Conservation (phyloP, 176 grass and related monocot genomes). For the Rhynchospora pubera region DNA sequence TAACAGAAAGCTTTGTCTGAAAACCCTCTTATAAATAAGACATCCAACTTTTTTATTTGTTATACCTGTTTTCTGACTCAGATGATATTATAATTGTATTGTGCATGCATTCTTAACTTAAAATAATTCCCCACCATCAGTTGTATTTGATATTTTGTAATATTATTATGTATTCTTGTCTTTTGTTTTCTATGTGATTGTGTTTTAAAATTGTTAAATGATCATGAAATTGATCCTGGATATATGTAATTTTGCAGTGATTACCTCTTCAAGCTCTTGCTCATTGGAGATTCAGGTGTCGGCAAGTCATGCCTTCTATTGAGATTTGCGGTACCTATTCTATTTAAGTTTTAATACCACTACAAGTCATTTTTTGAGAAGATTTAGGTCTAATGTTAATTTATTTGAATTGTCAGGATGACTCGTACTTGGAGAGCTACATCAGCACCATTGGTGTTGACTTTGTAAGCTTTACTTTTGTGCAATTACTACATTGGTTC, state of each 20-base stretch:
- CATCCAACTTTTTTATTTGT: not conserved
- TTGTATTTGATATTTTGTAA: not conserved
- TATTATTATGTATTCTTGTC: not conserved
- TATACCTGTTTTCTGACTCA: not conserved
- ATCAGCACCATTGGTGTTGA: constrained; percentile 90
- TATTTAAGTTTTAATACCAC: not conserved
- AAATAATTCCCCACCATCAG: not conserved
- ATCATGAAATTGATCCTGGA: constrained; percentile 13
- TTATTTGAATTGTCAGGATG: constrained; percentile 41
- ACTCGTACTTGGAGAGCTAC: constrained; percentile 81
- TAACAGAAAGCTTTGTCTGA: not conserved
- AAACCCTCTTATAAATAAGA: not conserved
- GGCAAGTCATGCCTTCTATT: constrained; percentile 72
- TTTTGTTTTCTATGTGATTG: not conserved
- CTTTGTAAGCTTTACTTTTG: constrained; percentile 41
- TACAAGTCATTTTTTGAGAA: not conserved
- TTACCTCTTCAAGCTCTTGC: constrained; percentile 71
- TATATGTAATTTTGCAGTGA: constrained; percentile 35
- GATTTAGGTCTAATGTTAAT: not conserved
- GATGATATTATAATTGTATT: not conserved
- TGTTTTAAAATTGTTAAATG: not conserved
- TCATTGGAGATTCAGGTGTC: constrained; percentile 71
- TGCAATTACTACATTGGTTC: constrained; percentile 2
- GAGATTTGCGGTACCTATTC: constrained; percentile 45
- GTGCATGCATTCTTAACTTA: not conserved